phyloP scores from a whole-genome alignment of 164 flowering plant genomes.

The Nelumbo lutea region DNA sequence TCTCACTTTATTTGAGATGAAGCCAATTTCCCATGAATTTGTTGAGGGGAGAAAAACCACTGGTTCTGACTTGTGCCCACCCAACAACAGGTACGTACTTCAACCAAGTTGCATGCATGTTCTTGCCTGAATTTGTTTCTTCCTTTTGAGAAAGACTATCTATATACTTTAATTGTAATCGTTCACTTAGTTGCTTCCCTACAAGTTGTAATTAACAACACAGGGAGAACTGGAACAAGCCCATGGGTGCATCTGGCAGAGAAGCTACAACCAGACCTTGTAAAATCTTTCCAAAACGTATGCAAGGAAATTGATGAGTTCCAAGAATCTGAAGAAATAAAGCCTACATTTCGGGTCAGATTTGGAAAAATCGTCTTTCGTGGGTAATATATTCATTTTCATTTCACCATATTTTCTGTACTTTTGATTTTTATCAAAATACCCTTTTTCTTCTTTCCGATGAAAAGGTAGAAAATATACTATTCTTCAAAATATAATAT shows the following conservation, averaged over 20 bases:
- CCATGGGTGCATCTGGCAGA: slow-evolving; percentile 29
- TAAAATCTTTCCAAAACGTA: slow-evolving; percentile 23
- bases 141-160: neutral
- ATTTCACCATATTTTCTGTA: too few relatives aligned
- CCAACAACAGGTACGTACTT: slow-evolving; percentile 22
- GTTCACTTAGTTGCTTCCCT: neutral
- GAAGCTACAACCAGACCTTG: slow-evolving; percentile 28
- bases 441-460: too few relatives aligned
- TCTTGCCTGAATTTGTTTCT: neutral
- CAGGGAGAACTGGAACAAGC: slow-evolving; percentile 7
- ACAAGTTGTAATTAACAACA: slow-evolving; percentile 10
- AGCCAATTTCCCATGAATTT: slow-evolving; percentile 28
- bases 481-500: too few relatives aligned
- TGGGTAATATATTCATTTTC: slow-evolving; percentile 18
- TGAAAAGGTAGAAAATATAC: too few relatives aligned
- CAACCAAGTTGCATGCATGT: neutral
- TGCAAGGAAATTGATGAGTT: slow-evolving; percentile 18
- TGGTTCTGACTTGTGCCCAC: slow-evolving; percentile 18
- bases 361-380: slow-evolving; percentile 38
- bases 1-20: slow-evolving; percentile 26
- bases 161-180: neutral
- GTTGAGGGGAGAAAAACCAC: slow-evolving; percentile 33
- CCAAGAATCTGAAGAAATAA: slow-evolving; percentile 15
- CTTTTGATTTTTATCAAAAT: too few relatives aligned
- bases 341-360: slow-evolving; percentile 36